Evolutionary conservation across 1,284 basidiomycete species (phyloP), one percentile per base, ranked within the genome.

Genomic region (Ustilago cynodontis): DNA sequence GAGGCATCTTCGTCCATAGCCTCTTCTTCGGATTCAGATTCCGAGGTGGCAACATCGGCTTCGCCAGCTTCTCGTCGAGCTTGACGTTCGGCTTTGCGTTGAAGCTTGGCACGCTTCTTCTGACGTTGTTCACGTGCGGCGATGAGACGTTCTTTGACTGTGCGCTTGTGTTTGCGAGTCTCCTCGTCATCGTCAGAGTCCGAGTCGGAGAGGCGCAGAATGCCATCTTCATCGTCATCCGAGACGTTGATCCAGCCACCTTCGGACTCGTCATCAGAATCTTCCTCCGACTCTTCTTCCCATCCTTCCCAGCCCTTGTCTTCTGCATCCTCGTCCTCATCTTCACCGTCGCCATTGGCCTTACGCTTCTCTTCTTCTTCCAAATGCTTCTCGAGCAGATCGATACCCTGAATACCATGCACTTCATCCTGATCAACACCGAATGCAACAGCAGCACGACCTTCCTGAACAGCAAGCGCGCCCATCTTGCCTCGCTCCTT

Each of bases 241-340:
- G 90, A 89, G 35, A 98, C 94, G 75, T 93, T 89, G 66, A 95
- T 90, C 97, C 97, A 99, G 4, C 91, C 85, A 39, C 74, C 78
- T 29, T 76, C 77, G 51, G 89, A 90, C 7, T 89, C 89, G 6
- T 91, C 91, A 2, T 91, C 92, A 1, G 88, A 89, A 1, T 90
- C 90, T 1, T 89, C 90, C 58, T 92, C 92, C 0, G 90, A 91
- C 77, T 93, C 93, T 33, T 93, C 89, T 59, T 98, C 94, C 95
- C 96, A 99, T 45, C 91, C 91, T 47, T 93, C 89, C 95, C 95
- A 97, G 22, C 89, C 93, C 1, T 89, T 90, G 57, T 92, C 91
- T 7, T 91, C 90, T 1, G 89, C 90, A 43, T 85, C 87, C 14
- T 59, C 67, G 7, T 69, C 73, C 20, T 87, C 88, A 22, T 88